Conservation (phyloP, 495 filamentous ascomycete species). For the Aspergillus cristatus region DNA sequence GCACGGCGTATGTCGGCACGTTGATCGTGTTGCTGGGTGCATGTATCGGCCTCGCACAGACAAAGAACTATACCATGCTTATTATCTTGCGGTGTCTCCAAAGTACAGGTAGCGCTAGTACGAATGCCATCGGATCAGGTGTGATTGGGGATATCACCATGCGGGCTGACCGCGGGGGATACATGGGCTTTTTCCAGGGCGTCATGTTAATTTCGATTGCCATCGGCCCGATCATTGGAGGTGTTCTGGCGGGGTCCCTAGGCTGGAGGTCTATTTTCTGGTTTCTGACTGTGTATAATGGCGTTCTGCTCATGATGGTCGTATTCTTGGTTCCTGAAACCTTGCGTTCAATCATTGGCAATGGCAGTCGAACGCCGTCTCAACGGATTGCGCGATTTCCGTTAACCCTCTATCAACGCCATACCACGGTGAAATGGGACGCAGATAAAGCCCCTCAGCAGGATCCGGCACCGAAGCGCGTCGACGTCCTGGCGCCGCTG, state of each 20-base stretch:
- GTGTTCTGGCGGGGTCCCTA: conserved; percentile 48
- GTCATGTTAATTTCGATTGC: conserved; percentile 26
- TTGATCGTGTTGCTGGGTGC: conserved; percentile 41
- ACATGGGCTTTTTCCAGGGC: conserved; percentile 18
- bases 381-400: conserved; percentile 22
- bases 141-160: conserved; percentile 25
- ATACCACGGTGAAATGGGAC: conserved; percentile 15
- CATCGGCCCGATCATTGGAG: conserved; percentile 51
- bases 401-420: conserved; percentile 24
- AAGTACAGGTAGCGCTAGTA: conserved; percentile 32
- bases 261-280: conserved; percentile 62
- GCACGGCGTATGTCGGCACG: conserved; percentile 33
- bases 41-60: conserved; percentile 37
- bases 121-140: conserved; percentile 34
- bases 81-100: conserved; percentile 32
- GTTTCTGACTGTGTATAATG: conserved; percentile 52
- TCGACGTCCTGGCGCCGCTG: conserved; percentile 32
- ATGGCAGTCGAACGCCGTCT: conserved; percentile 29
- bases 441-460: conserved; percentile 3
- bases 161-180: conserved; percentile 24
- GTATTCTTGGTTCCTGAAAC: conserved; percentile 26
- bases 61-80: conserved; percentile 27
- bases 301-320: conserved; percentile 15
- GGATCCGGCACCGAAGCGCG: conserved; percentile 14
- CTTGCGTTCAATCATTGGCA: conserved; percentile 28